A percentile compares a stretch with the other conserved stretches of the same genome.
Conservation (phyloP, 352 stramenopile genomes). For the Halophytophthora polymorphica region DNA sequence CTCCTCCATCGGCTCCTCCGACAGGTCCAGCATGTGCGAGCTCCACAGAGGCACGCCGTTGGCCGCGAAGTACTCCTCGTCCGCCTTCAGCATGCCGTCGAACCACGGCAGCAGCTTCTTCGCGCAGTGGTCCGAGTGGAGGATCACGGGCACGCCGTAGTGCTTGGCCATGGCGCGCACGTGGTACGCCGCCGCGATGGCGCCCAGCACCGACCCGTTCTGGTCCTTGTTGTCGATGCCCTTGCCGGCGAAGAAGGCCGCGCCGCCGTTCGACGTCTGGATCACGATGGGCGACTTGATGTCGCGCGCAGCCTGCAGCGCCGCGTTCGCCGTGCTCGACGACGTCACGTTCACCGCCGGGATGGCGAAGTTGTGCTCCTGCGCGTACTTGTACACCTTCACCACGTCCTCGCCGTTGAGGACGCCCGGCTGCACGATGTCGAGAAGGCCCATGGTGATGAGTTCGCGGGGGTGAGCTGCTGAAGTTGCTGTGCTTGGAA, state of each 20-base stretch:
- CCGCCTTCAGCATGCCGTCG: constrained; percentile 94
- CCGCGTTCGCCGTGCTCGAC: constrained; percentile 95
- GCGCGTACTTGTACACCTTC: constrained; percentile 92
- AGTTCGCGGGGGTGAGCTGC: constrained; percentile 4
- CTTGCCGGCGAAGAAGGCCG: constrained; percentile 97
- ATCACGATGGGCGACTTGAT: constrained; percentile 98
- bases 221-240: constrained; percentile 95
- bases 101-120: constrained; percentile 98
- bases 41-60: constrained; percentile 96
- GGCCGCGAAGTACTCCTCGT: constrained; percentile 95
- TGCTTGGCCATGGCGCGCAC: constrained; percentile 95
- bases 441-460: constrained; percentile 73
- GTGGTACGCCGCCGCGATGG: constrained; percentile 93
- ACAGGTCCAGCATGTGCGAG: constrained; percentile 99
- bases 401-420: constrained; percentile 87
- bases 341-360: constrained; percentile 97
- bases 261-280: constrained; percentile 97
- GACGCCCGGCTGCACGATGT: constrained; percentile 83
- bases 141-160: constrained; percentile 96
- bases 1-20: constrained; percentile 96
- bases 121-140: constrained; percentile 99
- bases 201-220: constrained; percentile 63
- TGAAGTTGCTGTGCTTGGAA: constrained; percentile 16
- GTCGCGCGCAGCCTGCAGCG: constrained; percentile 95
- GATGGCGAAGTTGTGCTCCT: constrained; percentile 96